Evolutionary conservation across 495 filamentous ascomycete genomes (phyloP), one percentile per base, ranked within the genome.

Genomic region (Tuber aestivum): DNA sequence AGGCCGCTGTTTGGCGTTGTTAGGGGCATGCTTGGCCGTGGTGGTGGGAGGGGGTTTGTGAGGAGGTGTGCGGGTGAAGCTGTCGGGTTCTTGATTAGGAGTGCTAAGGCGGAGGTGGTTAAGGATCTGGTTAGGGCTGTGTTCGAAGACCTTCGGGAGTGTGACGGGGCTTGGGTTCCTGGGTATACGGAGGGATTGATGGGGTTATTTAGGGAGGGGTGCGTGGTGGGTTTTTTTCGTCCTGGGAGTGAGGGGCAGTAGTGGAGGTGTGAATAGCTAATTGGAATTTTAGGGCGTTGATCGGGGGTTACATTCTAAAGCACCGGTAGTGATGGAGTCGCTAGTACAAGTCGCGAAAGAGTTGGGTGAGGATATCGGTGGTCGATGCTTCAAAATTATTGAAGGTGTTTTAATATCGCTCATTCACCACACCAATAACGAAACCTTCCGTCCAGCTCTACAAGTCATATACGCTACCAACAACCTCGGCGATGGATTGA

Each of bases 11-110:
- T 92, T 81, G 88, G 92, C 78, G 89, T 93, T 50, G 90, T 98
- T 86, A 89, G 93, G 16, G 92, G 94, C 10, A 88, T 97, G 71
- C 89, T 99, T 45, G 96, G 95, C 71, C 93, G 91, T 83, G 88
- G 90, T 79, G 88, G 88, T 73, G 92, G 93, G 80, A 95, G 94
- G 77, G 86, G 89, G 0, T 93, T 96, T 84, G 93, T 97, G 75
- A 91, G 91, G 27, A 89, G 93, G 74, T 99, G 97, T 83, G 92
- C 95, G 4, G 95, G 95, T 38, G 95, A 99, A 84, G 93, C 95
- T 16, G 89, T 98, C 86, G 96, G 94, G 75, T 98, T 97, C 82
- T 86, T 99, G 32, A 86, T 98, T 42, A 90, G 94, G 79, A 98
- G 97, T 85, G 92, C 94, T 44, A 91, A 92, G 79, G 91, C 93